Base-by-base conservation (phyloP, 1,284 basidiomycete species). In the Melampsora larici-populina region DNA sequence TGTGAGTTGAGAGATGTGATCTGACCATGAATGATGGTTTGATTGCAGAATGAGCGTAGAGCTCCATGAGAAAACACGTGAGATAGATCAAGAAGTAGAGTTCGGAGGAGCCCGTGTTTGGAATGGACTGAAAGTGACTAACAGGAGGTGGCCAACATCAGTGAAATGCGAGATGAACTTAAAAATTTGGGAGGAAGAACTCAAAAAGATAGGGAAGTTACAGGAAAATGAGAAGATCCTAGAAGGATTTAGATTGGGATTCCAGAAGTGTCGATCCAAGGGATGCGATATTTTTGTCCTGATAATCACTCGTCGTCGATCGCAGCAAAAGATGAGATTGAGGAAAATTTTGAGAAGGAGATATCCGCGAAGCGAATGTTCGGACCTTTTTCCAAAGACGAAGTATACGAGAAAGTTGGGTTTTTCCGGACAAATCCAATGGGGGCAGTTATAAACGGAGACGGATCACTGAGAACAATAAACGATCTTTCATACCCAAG, bases 391-490 rank as follows among this genome's bases (percentile, higher is more conserved):
- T n/a, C n/a, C n/a, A n/a, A n/a, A n/a, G n/a, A n/a, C n/a, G n/a
- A n/a, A n/a, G n/a, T n/a, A n/a, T n/a, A n/a, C n/a, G n/a, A n/a
- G n/a, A n/a, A n/a, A n/a, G n/a, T n/a, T n/a, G n/a, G n/a, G n/a
- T n/a, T n/a, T n/a, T n/a, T n/a, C n/a, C n/a, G n/a, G n/a, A n/a
- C 67, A 9, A 69, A 31, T 18, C 67, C 67, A n/a, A 13, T 49
- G n/a, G 43, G 67, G 40, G 67, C 67, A 26, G 67, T 69, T 2
- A 26, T 69, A 9, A 69, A 69, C 31, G 43, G 67, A 7, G 67
- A 69, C 29, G 67, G 67, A 6, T 29, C 67, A 21, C 21, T 69
- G 43, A 2, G 67, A 48, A 36, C 67, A 9, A 69, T 69, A 1
- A 69, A 69, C 49, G 46, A 69, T 18, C 18, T 69, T 1, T 69